Evolutionary conservation across 163 green algal species (phyloP), one percentile per base, ranked within the genome.

Genomic region (Chlorella variabilis): DNA sequence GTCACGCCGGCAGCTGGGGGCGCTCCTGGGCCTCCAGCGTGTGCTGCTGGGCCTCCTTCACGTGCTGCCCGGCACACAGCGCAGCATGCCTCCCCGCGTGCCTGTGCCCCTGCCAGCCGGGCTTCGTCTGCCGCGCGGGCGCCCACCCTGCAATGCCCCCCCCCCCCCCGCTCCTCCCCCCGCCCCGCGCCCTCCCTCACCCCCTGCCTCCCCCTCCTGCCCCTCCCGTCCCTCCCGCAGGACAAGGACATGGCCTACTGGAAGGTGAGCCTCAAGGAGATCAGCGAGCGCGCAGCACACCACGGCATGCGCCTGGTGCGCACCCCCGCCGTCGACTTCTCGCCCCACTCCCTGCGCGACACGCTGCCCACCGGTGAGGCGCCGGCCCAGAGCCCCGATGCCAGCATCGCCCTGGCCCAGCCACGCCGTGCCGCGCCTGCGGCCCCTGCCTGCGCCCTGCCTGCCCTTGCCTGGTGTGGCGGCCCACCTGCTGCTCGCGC

Each of bases 201-300:
- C 20, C 33, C 18, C 8, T 66, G 20, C 65, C 27, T 80, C 67
- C 69, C 86, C 39, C 76, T 89, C 34, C 91, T 95, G 78, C 89
- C 27, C 38, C 27, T 17, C 49, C 21, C 70, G 31, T 9, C 48
- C 6, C 69, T 18, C n/a, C n/a, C n/a, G 4, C 70, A 98, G 78
- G 92, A 98, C 83, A 92, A 94, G 71, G 94, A 98, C 86, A 90
- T 96, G 39, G 71, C 87, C 15, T 91, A 98, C 87, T 98, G 95
- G 95, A 87, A 86, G 5, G 91, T 97, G 2, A 85, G 96, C 81
- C 78, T 92, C 23, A 13, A 87, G 13, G 78, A 85, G 25, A 83
- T 97, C 3, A 36, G 70, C 1, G 2, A 54, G 1, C 65, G 78
- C 11, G 92, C 88, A 38, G 3, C 74, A 2, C 81, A 92, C 54